A percentile compares a stretch with the other conserved stretches of the same genome.
These are phyloP conservation scores for Hyparrhenia diplandra DNA, from an alignment of 176 grass and related monocot genomes.

Conservation along the genomic window DNA sequence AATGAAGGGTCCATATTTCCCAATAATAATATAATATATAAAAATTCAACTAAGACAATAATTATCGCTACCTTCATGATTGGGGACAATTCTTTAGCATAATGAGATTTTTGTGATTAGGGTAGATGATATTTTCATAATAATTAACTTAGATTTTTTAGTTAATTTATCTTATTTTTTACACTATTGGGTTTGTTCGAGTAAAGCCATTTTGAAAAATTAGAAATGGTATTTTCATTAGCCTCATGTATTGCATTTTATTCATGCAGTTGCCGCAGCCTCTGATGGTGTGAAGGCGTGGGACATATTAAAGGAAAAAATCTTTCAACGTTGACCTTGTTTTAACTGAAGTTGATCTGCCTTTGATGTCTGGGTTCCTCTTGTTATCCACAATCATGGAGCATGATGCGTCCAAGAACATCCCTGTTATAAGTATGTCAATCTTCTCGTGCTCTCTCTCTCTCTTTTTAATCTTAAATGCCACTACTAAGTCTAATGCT, in stretches of 20 bases:
- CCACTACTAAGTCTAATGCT: not conserved
- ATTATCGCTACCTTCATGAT: not conserved
- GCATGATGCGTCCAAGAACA: slow-evolving; percentile 81
- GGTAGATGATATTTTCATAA: not conserved
- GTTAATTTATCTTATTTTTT: not conserved
- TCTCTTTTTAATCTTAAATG: not conserved
- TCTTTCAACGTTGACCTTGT: slow-evolving; percentile 86
- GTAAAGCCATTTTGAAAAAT: not conserved
- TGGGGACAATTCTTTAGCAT: not conserved
- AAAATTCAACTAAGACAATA: too few relatives aligned
- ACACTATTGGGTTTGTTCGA: not conserved
- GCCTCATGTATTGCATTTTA: slow-evolving; percentile 5
- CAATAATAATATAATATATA: too few relatives aligned
- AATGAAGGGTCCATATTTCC: too few relatives aligned
- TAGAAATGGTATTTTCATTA: not conserved
- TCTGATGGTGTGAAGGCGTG: slow-evolving; percentile 88
- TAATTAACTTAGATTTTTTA: not conserved
- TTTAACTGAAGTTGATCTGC: slow-evolving; percentile 92
- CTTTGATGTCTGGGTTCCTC: slow-evolving; percentile 82
- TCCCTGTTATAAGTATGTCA: slow-evolving; percentile 84
- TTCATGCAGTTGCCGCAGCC: slow-evolving; percentile 50
- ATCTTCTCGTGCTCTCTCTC: not conserved
- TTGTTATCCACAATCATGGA: slow-evolving; percentile 94
- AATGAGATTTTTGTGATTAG: not conserved
- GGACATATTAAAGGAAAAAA: slow-evolving; percentile 82